Conservation (phyloP, 306 rosid species). For the Cicer judaicum region DNA sequence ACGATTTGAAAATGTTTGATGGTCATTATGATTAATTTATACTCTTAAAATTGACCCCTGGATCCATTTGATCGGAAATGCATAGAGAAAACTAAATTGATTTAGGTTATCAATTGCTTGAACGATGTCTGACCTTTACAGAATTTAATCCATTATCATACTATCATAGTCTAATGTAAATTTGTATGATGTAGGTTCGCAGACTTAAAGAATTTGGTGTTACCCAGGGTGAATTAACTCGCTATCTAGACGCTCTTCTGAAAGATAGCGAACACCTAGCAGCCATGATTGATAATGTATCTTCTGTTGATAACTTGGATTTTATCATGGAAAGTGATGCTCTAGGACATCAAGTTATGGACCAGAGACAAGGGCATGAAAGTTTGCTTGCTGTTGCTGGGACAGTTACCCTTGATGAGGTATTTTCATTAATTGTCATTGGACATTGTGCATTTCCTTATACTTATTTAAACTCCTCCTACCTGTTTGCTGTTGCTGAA, state of each 20-base stretch:
- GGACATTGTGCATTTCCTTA: slow-evolving; percentile 26
- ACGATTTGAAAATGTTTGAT: background rate
- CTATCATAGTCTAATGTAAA: slow-evolving; percentile 34
- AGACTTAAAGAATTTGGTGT: slow-evolving; percentile 97
- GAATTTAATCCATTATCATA: slow-evolving; percentile 28
- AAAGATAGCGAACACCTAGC: slow-evolving; percentile 99
- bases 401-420: slow-evolving; percentile 96
- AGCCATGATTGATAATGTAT: slow-evolving; percentile 96
- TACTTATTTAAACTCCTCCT: background rate
- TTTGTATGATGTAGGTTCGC: slow-evolving; percentile 70
- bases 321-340: slow-evolving; percentile 99
- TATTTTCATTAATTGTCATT: slow-evolving; percentile 42
- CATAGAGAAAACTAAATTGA: slow-evolving; percentile 11
- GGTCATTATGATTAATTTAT: slow-evolving; percentile 3
- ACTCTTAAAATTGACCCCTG: slow-evolving; percentile 1
- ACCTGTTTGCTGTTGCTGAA: slow-evolving; percentile 24
- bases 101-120: slow-evolving; percentile 35
- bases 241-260: slow-evolving; percentile 91
- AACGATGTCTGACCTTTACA: slow-evolving; percentile 24
- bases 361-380: slow-evolving; percentile 97
- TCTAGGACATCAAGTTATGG: slow-evolving; percentile 93
- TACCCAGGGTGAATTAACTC: slow-evolving; percentile 96
- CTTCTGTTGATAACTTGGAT: slow-evolving; percentile 99
- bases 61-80: slow-evolving; percentile 25
- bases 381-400: slow-evolving; percentile 92